A percentile compares a stretch with the other conserved stretches of the same genome.
These are phyloP conservation scores for Drechslerella coelobrocha DNA, from an alignment of 2,329 filamentous ascomycete genomes.

Conservation along the genomic window DNA sequence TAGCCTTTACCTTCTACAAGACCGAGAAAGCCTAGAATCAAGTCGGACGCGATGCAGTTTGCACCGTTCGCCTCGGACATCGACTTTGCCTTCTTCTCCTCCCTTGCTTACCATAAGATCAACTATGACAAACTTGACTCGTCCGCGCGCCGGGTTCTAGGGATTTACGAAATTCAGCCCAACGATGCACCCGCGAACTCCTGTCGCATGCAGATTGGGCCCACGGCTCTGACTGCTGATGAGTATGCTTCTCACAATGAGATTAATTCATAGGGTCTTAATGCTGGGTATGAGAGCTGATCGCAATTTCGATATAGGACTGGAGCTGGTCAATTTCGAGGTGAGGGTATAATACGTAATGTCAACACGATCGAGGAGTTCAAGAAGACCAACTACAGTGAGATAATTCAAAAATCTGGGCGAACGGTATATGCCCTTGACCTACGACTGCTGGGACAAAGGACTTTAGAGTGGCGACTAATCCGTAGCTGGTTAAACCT, in stretches of 20 bases:
- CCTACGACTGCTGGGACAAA: neutral
- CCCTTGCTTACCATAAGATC: constrained; percentile 90
- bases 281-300: constrained; percentile 9
- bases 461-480: constrained; percentile 43
- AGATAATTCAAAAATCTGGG: constrained; percentile 78
- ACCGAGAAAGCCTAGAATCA: neutral
- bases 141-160: constrained; percentile 82
- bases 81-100: constrained; percentile 91
- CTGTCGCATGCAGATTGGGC: constrained; percentile 87
- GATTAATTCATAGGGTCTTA: neutral
- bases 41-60: constrained; percentile 68
- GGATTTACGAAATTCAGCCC: constrained; percentile 83
- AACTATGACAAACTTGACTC: constrained; percentile 97
- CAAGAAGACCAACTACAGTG: constrained; percentile 78
- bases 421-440: constrained; percentile 68
- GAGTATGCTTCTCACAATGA: constrained; percentile 67
- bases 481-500: constrained; percentile 48
- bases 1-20: neutral
- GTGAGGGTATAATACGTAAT: constrained; percentile 93
- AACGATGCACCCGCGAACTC: constrained; percentile 75
- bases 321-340: constrained; percentile 62
- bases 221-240: constrained; percentile 81
- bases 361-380: constrained; percentile 96
- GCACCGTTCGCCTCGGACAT: constrained; percentile 92
- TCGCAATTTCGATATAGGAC: constrained; percentile 41